A percentile compares a stretch with the other conserved stretches of the same genome.
Evolutionary conservation across 1,284 basidiomycete species (phyloP).

Genomic region (Puccinia polysora): DNA sequence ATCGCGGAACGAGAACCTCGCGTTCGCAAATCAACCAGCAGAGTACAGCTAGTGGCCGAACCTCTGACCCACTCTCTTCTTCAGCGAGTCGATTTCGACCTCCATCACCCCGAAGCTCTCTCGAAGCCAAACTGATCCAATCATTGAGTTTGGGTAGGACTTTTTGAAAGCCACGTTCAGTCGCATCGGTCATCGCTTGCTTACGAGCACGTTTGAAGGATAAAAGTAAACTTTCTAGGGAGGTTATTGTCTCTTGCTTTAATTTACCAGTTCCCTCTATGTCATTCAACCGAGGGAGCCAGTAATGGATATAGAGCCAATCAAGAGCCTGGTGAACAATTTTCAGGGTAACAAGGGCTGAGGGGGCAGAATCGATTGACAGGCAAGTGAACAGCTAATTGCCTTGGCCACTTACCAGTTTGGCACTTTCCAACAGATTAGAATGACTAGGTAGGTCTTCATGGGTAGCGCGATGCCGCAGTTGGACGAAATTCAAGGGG

Average conservation of each 20-base stretch:
- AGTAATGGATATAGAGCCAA: constrained; percentile 32
- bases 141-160: neutral
- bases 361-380: neutral
- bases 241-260: neutral
- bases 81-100: constrained; percentile 8
- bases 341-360: neutral
- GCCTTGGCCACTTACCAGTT: constrained; percentile 48
- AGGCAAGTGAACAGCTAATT: neutral
- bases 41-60: constrained; percentile 1
- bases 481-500: constrained; percentile 84
- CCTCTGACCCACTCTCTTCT: neutral
- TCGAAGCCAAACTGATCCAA: neutral
- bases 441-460: constrained; percentile 85
- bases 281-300: constrained; percentile 13
- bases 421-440: constrained; percentile 69
- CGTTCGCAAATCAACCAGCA: neutral
- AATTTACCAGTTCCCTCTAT: neutral
- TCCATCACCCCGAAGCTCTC: neutral
- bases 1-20: constrained; percentile 5
- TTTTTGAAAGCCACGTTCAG: neutral
- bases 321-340: constrained; percentile 15
- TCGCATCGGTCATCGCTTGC: neutral
- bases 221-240: neutral
- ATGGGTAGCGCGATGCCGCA: constrained; percentile 90
- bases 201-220: constrained; percentile 26